Evolutionary conservation across 2,329 filamentous ascomycete genomes (phyloP).

Genomic region (Aspergillus ochraceoroseus): DNA sequence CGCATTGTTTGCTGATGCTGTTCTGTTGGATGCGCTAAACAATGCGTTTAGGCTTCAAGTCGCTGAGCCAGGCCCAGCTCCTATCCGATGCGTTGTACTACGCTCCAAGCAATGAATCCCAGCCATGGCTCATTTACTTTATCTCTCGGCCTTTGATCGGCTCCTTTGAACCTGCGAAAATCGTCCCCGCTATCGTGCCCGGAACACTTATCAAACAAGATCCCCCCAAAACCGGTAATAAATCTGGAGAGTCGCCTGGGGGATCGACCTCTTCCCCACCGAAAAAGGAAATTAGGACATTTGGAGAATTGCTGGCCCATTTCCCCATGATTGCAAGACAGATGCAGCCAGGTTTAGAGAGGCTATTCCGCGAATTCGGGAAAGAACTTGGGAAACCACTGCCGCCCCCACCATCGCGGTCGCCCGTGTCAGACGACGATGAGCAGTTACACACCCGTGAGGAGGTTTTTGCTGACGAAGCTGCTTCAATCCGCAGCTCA

Average conservation of each 20-base stretch:
- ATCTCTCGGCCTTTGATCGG: constrained; percentile 86
- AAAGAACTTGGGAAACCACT: constrained; percentile 79
- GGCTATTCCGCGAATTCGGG: constrained; percentile 82
- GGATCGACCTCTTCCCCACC: constrained; percentile 37
- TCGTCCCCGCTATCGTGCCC: constrained; percentile 59
- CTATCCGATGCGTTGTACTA: constrained; percentile 82
- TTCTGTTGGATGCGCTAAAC: constrained; percentile 18
- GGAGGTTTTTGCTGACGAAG: constrained; percentile 39
- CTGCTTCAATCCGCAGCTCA: constrained; percentile 33
- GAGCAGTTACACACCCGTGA: constrained; percentile 40
- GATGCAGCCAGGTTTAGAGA: constrained; percentile 88
- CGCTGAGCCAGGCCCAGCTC: constrained; percentile 80
- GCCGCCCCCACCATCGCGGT: constrained; percentile 60
- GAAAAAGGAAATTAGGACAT: constrained; percentile 89
- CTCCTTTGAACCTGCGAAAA: constrained; percentile 68
- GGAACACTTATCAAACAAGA: constrained; percentile 36
- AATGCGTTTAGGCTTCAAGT: constrained; percentile 69
- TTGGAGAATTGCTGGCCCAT: constrained; percentile 80
- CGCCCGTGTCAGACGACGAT: constrained; percentile 51
- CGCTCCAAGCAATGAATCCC: constrained; percentile 78
- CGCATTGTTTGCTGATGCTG: not conserved
- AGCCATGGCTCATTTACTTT: constrained; percentile 95
- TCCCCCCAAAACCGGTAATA: constrained; percentile 21
- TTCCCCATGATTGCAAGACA: constrained; percentile 95
- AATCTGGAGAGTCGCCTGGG: constrained; percentile 34